phyloP scores from a whole-genome alignment of 208 protist species.

The Angomonas ambiguus region DNA sequence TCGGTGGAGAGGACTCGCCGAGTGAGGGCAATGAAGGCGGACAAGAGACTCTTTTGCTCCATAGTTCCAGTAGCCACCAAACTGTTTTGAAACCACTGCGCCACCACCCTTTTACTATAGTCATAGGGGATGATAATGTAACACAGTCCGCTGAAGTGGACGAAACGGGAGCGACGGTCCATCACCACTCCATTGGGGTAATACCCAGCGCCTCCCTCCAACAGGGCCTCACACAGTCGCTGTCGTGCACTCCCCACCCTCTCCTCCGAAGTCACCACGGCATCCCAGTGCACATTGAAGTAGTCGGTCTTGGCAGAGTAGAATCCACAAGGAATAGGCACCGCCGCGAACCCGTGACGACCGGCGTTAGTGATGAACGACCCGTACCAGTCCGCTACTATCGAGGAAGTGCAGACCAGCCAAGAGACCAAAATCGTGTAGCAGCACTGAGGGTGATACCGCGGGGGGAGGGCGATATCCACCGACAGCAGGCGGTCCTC shows the following conservation, averaged over 20 bases:
- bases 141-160: constrained; percentile 66
- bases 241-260: constrained; percentile 44
- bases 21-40: constrained; percentile 21
- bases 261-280: constrained; percentile 20
- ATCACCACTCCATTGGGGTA: constrained; percentile 53
- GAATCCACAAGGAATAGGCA: constrained; percentile 51
- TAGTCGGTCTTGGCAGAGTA: constrained; percentile 20
- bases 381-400: constrained; percentile 69
- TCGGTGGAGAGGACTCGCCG: background rate
- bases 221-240: constrained; percentile 38
- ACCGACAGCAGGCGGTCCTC: constrained; percentile 62
- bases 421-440: constrained; percentile 69
- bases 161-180: constrained; percentile 61
- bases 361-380: constrained; percentile 62
- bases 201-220: constrained; percentile 38
- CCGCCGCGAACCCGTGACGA: constrained; percentile 49
- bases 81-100: constrained; percentile 77
- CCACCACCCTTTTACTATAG: constrained; percentile 23
- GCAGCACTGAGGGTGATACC: constrained; percentile 52
- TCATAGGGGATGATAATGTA: constrained; percentile 43
- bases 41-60: constrained; percentile 47
- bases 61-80: constrained; percentile 42
- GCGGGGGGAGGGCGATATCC: constrained; percentile 48
- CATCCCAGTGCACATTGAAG: constrained; percentile 42
- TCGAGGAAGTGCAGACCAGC: constrained; percentile 62